Base-by-base conservation (phyloP, 306 rosid species). In the Sphenostylis stenocarpa region DNA sequence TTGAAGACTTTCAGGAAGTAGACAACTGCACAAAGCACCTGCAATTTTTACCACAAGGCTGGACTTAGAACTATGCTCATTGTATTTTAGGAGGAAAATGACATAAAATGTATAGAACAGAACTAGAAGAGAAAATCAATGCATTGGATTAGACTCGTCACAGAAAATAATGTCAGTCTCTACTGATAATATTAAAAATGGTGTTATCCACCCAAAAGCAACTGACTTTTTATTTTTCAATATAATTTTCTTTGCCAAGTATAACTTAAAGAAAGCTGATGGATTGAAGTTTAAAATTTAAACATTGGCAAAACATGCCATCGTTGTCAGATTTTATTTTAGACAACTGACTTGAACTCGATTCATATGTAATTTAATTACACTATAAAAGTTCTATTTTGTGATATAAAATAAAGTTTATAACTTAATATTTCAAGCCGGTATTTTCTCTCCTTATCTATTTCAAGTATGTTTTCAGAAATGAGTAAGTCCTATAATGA, bases 1-100 rank as follows among this genome's bases (percentile, higher is more conserved):
- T 91, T 93, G 91, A 80, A 96, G 91, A 80, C 94, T 87, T 87
- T 96, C 99, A 58, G 99, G 99, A 70, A 96, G 97, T 80, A 96
- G 73, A 84, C 99, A 96, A 75, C 99, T 86, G 77, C 99, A 96
- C 63, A 96, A 44, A 63, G 90, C 73, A 85, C 98, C 99, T 96
- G 94, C 76, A 81, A 84, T 73, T 86, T 77, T 76, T 61, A 70
- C 67, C 78, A 80, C 80, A 81, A 72, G 44, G 41, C 6, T 15
- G 19, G 15, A 62, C 53, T 60, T 63, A 56, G 55, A 58, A 73
- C 28, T 56, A 74, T 39, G 13, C 56, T 80, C 61, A 70, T 39
- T 19, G 16, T 72, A 55, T 21, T 82, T 70, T 9, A 51, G 47
- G 63, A 58, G 28, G 45, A 60, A 60, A 33, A 48, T 45, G 52